These are phyloP conservation scores for Calonectria pteridis DNA, from an alignment of 2,329 filamentous ascomycete species.

Conservation along the genomic window DNA sequence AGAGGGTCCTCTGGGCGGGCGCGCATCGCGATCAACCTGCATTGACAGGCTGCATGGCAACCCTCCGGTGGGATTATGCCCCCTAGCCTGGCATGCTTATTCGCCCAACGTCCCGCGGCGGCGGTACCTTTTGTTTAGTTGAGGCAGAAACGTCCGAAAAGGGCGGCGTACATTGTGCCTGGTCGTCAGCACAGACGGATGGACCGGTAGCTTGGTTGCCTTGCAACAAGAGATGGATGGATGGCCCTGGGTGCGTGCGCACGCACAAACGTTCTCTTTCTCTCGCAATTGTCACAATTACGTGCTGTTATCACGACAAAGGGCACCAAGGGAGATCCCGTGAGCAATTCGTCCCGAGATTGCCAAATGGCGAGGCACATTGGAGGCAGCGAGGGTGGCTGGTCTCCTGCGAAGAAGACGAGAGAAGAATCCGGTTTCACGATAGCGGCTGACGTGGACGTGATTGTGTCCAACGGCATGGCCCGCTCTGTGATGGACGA, in stretches of 20 bases:
- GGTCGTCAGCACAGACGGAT: slow-evolving; percentile 9
- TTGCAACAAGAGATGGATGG: neutral
- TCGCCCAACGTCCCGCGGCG: slow-evolving; percentile 28
- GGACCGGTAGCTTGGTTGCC: neutral
- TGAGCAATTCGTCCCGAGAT: neutral
- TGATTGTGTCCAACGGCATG: slow-evolving; percentile 31
- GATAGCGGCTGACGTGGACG: slow-evolving; percentile 38
- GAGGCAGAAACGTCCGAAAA: slow-evolving; percentile 24
- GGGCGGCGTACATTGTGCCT: slow-evolving; percentile 14
- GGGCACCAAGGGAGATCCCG: neutral
- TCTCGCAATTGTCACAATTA: neutral
- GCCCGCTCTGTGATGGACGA: neutral
- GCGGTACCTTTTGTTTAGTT: slow-evolving; percentile 19
- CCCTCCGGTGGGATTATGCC: slow-evolving; percentile 11
- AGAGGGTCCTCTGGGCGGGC: neutral
- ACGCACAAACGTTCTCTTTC: neutral
- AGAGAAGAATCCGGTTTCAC: slow-evolving; percentile 29
- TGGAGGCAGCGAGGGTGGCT: neutral
- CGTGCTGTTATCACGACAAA: neutral
- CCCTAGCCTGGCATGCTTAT: neutral
- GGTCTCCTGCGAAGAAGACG: slow-evolving; percentile 15
- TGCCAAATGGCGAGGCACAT: slow-evolving; percentile 2
- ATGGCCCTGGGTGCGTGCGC: neutral
- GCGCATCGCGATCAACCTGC: slow-evolving; percentile 26
- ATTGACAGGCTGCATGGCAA: slow-evolving; percentile 31